Evolutionary conservation across 805 yeast species (phyloP).

Genomic region (Wickerhamiella siamensis): DNA sequence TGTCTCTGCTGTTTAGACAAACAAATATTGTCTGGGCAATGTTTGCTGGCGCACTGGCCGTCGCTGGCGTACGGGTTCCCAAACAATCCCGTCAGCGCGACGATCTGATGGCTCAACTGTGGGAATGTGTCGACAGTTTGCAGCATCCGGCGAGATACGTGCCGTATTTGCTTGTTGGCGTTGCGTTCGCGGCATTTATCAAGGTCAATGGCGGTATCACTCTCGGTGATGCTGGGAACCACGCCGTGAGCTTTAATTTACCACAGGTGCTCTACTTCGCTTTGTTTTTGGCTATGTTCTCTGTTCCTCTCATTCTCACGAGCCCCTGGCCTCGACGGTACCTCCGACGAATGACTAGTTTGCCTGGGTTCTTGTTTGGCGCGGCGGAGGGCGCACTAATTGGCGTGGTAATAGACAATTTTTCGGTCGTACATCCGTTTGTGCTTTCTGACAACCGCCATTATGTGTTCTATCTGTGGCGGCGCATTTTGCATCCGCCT

Average conservation of each 20-base stretch:
- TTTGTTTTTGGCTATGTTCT: constrained; percentile 46
- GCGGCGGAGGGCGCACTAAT: constrained; percentile 12
- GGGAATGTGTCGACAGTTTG: constrained; percentile 14
- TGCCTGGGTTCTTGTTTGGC: not conserved
- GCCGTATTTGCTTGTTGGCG: constrained; percentile 24
- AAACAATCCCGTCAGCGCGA: not conserved
- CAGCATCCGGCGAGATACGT: constrained; percentile 1
- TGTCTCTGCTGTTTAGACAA: constrained; percentile 68
- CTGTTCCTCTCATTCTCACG: constrained; percentile 45
- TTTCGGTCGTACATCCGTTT: constrained; percentile 76
- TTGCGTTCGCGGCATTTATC: constrained; percentile 43
- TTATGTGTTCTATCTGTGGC: constrained; percentile 75
- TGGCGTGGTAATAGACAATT: constrained; percentile 9
- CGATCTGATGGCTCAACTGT: not conserved
- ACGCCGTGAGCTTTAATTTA: constrained; percentile 51
- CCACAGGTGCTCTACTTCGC: constrained; percentile 74
- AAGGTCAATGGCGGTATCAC: constrained; percentile 69
- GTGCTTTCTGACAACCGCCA: constrained; percentile 89
- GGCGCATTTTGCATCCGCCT: constrained; percentile 37
- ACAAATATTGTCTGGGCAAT: constrained; percentile 83
- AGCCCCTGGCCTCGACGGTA: constrained; percentile 9
- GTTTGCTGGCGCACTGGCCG: constrained; percentile 28
- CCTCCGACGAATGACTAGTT: not conserved
- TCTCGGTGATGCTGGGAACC: constrained; percentile 84
- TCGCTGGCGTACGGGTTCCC: not conserved